Evolutionary conservation across 2,329 filamentous ascomycete genomes (phyloP).

Genomic region (Fusarium austroafricanum): DNA sequence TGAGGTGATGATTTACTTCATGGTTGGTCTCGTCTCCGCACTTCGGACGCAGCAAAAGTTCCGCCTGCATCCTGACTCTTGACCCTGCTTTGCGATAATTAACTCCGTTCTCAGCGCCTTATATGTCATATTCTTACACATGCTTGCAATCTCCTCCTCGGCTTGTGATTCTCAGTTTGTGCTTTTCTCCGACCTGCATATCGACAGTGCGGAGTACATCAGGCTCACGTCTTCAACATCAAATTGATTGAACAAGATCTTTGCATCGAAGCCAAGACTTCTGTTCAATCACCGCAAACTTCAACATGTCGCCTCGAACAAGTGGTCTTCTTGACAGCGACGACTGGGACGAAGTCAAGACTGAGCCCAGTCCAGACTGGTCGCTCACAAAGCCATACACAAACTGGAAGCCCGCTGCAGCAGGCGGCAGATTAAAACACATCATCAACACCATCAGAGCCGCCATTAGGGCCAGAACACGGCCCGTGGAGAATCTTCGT

Average conservation of each 20-base stretch:
- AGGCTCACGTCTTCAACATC: slow-evolving; percentile 9
- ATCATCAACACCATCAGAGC: slow-evolving; percentile 19
- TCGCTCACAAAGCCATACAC: slow-evolving; percentile 28
- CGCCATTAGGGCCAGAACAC: slow-evolving; percentile 27
- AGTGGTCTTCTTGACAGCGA: slow-evolving; percentile 50
- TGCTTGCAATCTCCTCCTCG: slow-evolving; percentile 29
- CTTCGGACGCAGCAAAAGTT: slow-evolving; percentile 24
- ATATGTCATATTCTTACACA: slow-evolving; percentile 30
- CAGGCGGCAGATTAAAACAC: slow-evolving; percentile 24
- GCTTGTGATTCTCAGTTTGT: slow-evolving; percentile 10
- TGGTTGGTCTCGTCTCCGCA: neutral
- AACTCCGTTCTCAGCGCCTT: neutral
- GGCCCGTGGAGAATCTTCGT: slow-evolving; percentile 50
- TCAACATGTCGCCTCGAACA: slow-evolving; percentile 48
- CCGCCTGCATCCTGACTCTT: neutral
- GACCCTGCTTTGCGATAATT: slow-evolving; percentile 2
- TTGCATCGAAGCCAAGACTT: neutral
- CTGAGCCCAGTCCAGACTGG: slow-evolving; percentile 36
- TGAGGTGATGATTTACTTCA: neutral
- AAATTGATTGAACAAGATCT: neutral
- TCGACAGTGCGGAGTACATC: slow-evolving; percentile 4
- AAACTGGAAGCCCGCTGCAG: slow-evolving; percentile 46
- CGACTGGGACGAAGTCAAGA: slow-evolving; percentile 51
- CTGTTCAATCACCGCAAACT: neutral
- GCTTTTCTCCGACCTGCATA: slow-evolving; percentile 4